phyloP scores from a whole-genome alignment of 352 stramenopile genomes.

The Phytophthora sansomeana region DNA sequence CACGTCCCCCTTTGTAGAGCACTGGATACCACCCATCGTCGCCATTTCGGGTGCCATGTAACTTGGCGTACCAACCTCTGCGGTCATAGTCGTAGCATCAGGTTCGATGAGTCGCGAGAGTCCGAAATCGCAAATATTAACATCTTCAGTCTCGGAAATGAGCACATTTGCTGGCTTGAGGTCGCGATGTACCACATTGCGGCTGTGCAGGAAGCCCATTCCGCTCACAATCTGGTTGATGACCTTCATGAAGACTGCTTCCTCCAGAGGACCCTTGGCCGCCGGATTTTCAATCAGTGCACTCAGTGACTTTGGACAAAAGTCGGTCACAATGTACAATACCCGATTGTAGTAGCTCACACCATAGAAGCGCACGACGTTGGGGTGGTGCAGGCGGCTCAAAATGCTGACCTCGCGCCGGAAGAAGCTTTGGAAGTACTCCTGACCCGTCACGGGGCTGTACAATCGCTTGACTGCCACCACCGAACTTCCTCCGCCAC shows the following conservation, averaged over 20 bases:
- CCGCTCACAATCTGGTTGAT: constrained; percentile 91
- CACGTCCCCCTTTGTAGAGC: constrained; percentile 89
- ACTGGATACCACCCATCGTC: constrained; percentile 89
- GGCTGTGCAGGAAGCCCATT: constrained; percentile 92
- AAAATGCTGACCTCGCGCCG: constrained; percentile 88
- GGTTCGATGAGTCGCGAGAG: constrained; percentile 89
- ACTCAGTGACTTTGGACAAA: constrained; percentile 85
- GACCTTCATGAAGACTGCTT: constrained; percentile 85
- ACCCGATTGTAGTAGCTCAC: constrained; percentile 92
- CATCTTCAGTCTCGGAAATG: constrained; percentile 89
- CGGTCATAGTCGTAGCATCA: constrained; percentile 88
- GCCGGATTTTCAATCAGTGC: constrained; percentile 83
- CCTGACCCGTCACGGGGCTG: constrained; percentile 84
- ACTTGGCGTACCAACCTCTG: constrained; percentile 88
- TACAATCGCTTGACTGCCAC: constrained; percentile 91
- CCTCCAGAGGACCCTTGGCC: constrained; percentile 69
- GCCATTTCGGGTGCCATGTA: constrained; percentile 94
- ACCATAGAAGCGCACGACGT: constrained; percentile 91
- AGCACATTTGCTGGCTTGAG: constrained; percentile 96
- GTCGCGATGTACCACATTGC: constrained; percentile 88
- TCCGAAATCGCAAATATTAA: constrained; percentile 96
- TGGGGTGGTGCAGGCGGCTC: constrained; percentile 87
- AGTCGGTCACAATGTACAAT: constrained; percentile 92
- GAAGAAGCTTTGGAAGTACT: constrained; percentile 93
- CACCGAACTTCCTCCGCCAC: constrained; percentile 81